A percentile compares a stretch with the other conserved stretches of the same genome.
These are phyloP conservation scores for Pyrenochaeta sp. DNA, from an alignment of 2,329 filamentous ascomycete species.

Conservation along the genomic window DNA sequence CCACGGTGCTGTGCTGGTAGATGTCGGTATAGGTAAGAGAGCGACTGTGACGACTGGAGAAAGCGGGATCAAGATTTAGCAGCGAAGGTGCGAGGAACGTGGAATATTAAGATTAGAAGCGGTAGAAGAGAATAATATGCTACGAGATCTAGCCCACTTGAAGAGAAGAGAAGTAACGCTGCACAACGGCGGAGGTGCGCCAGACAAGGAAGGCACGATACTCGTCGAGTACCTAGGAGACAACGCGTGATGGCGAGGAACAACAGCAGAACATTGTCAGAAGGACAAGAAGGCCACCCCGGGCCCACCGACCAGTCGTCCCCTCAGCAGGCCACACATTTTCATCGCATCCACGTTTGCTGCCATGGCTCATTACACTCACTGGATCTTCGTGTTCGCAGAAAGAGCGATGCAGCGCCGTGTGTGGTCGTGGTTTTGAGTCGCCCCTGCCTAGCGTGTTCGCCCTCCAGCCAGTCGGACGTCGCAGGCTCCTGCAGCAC, in stretches of 20 bases:
- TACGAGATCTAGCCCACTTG: conserved; percentile 8
- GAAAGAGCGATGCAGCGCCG: conserved; percentile 33
- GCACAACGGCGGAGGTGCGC: conserved; percentile 8
- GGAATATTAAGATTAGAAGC: conserved; percentile 18
- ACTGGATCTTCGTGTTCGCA: conserved; percentile 24
- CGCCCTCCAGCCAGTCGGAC: conserved; percentile 31
- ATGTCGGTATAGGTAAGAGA: conserved; percentile 2
- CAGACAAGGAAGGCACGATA: conserved; percentile 29
- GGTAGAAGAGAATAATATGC: conserved; percentile 14
- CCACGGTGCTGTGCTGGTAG: background rate
- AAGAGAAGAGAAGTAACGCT: conserved; percentile 14
- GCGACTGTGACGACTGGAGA: conserved; percentile 10
- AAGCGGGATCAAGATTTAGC: conserved; percentile 4
- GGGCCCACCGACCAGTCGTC: conserved; percentile 13
- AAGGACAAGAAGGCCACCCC: conserved; percentile 8
- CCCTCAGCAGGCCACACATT: conserved; percentile 25
- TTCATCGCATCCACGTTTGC: conserved; percentile 9
- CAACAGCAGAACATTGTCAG: conserved; percentile 23
- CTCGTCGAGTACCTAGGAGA: conserved; percentile 9
- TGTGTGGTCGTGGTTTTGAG: conserved; percentile 40
- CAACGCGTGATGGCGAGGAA: conserved; percentile 20
- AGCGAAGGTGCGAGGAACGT: conserved; percentile 5
- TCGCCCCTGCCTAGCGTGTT: conserved; percentile 32
- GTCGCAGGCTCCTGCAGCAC: conserved; percentile 10
- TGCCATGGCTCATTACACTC: conserved; percentile 33